Conservation (phyloP, 768 basidiomycete genomes). For the Mycena crocata region DNA sequence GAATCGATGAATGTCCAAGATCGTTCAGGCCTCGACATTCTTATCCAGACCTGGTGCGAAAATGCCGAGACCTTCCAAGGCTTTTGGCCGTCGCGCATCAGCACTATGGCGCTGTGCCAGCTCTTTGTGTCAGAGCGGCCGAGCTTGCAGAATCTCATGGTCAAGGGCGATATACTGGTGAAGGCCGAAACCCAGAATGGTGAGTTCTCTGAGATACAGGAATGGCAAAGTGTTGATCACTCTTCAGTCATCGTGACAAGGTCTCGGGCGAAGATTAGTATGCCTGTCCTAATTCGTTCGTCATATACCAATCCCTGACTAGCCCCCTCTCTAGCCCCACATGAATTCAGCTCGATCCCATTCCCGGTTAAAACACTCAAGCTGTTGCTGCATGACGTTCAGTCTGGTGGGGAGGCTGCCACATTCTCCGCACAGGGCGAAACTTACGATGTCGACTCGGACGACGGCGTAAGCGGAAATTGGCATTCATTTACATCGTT, state of each 20-base stretch:
- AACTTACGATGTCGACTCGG: conserved; percentile 70
- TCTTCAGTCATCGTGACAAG: conserved; percentile 94
- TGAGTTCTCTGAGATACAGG: conserved; percentile 51
- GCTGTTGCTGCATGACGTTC: conserved; percentile 85
- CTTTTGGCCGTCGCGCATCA: conserved; percentile 91
- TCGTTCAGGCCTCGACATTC: conserved; percentile 80
- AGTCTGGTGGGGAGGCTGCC: conserved; percentile 80
- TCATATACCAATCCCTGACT: conserved; percentile 31
- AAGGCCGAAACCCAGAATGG: conserved; percentile 84
- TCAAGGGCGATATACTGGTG: conserved; percentile 94
- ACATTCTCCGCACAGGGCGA: conserved; percentile 69
- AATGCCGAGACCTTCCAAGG: conserved; percentile 95
- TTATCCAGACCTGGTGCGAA: conserved; percentile 95
- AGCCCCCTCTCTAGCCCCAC: conserved; percentile 69
- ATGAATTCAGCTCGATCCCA: conserved; percentile 84
- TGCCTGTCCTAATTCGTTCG: conserved; percentile 44
- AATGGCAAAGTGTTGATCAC: conserved; percentile 10
- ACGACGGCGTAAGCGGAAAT: conserved; percentile 73
- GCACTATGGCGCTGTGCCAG: conserved; percentile 83
- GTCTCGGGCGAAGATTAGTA: conserved; percentile 88
- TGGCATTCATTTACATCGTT: conserved; percentile 7
- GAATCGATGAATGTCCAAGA: conserved; percentile 73
- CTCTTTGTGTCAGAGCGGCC: conserved; percentile 77
- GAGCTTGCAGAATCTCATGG: conserved; percentile 72
- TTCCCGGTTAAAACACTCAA: conserved; percentile 96